These are phyloP conservation scores for Cydonia oblonga DNA, from an alignment of 331 rosid genomes.

Conservation along the genomic window DNA sequence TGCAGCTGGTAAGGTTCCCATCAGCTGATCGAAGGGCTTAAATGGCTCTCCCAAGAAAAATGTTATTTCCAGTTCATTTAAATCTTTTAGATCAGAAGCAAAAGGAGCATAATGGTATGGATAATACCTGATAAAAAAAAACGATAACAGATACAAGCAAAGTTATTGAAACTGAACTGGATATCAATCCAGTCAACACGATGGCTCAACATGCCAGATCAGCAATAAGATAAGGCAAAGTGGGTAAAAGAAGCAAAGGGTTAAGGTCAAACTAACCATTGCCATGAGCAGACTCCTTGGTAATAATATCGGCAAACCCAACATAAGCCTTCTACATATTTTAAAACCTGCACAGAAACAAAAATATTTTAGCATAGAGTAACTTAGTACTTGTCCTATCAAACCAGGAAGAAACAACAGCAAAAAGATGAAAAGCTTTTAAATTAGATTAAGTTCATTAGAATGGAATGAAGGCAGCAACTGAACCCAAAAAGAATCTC, in stretches of 20 bases:
- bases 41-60: constrained; percentile 83
- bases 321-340: constrained; percentile 90
- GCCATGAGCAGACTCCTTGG: constrained; percentile 99
- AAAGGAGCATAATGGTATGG: constrained; percentile 98
- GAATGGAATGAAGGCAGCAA: not conserved
- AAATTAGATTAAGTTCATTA: not conserved
- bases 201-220: not conserved
- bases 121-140: constrained; percentile 58
- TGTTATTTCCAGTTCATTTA: constrained; percentile 73
- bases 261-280: constrained; percentile 47
- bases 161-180: not conserved
- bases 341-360: constrained; percentile 53
- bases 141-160: constrained; percentile 5
- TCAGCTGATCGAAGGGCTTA: constrained; percentile 94
- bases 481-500: not conserved
- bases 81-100: constrained; percentile 86
- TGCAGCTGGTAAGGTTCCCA: constrained; percentile 96
- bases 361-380: not conserved
- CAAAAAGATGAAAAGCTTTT: not conserved
- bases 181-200: not conserved
- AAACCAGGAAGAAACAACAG: not conserved
- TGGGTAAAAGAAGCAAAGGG: not conserved
- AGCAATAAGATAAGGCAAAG: not conserved
- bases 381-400: not conserved
- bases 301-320: constrained; percentile 97